Evolutionary conservation across 106 monocot species (phyloP), one percentile per base, ranked within the genome.

Genomic region (Phalaenopsis aphrodite): DNA sequence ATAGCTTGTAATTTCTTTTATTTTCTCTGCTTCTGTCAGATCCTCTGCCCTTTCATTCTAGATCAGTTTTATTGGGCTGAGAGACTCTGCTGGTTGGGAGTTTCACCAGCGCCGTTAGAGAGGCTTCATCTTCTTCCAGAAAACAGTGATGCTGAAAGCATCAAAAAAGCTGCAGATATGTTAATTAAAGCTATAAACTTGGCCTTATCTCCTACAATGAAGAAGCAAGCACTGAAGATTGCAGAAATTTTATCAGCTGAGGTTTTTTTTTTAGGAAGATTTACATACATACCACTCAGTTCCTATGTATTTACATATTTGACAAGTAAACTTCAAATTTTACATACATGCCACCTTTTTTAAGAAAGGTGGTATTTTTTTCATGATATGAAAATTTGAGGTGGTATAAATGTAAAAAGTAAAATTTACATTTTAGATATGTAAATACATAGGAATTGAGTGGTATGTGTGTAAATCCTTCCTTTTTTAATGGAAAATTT

Each of bases 21-120:
- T 45, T 17, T 17, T 21, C n/a, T 72, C 64, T 11, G 55, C 24
- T 82, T 38, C 11, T 81, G 45, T 64, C 88, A 97, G 97, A 79
- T 98, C 80, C 12, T 84, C n/a, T 94, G 97, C 68, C 97, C 97
- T n/a, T 94, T 92, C 79, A 55, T 94, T 45, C 82, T 91, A 41
- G 97, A 98, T 82, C 97, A 98, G 68, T 98, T 98, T 78, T 98
- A 98, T 75, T 98, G 97, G 97, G 90, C 94, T 56, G 94, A 98
- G 78, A 94, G 90, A 85, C 85, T 98, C 74, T 85, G 46, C 84
- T 98, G 97, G 98, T 77, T 94, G 7, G 98, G 94, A 79, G 89
- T 94, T 73, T 83, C 94, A 55, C 90, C 94, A 64, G 85, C 87
- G 42, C 88, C 94, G 73, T 78, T 98, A 36, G 81, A 80, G 42